Evolutionary conservation across 2,329 filamentous ascomycete species (phyloP).

Genomic region (Ramularia collo-cygni): DNA sequence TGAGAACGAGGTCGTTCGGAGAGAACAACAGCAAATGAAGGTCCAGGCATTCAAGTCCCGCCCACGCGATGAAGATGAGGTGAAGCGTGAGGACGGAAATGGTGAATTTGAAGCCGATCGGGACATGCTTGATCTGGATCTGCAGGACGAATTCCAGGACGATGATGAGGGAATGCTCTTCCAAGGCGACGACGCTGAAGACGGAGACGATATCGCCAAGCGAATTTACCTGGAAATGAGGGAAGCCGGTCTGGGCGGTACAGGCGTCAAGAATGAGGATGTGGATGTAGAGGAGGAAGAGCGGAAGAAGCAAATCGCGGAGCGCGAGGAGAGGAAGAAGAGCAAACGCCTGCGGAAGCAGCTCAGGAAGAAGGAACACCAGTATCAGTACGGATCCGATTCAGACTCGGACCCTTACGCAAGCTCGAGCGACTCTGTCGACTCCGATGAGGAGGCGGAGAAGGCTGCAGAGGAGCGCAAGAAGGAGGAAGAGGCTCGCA

Average conservation of each 20-base stretch:
- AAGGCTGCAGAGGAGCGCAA: constrained; percentile 52
- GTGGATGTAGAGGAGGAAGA: constrained; percentile 56
- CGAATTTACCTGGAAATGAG: constrained; percentile 71
- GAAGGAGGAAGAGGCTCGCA: constrained; percentile 47
- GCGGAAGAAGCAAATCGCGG: constrained; percentile 59
- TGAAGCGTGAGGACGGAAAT: constrained; percentile 34
- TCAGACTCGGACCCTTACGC: constrained; percentile 38
- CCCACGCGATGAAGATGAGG: constrained; percentile 32
- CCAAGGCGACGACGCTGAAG: constrained; percentile 74
- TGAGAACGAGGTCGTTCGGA: constrained; percentile 30
- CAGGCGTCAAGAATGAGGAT: constrained; percentile 45
- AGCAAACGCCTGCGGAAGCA: constrained; percentile 75
- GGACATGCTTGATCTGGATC: constrained; percentile 60
- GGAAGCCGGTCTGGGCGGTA: constrained; percentile 71
- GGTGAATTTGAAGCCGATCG: constrained; percentile 49
- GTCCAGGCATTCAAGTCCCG: constrained; percentile 35
- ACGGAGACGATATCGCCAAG: constrained; percentile 57
- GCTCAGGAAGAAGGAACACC: constrained; percentile 76
- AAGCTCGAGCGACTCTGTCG: constrained; percentile 49
- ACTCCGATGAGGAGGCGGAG: constrained; percentile 59
- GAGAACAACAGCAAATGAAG: constrained; percentile 34
- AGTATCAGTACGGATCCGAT: constrained; percentile 77
- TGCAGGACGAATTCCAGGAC: constrained; percentile 70
- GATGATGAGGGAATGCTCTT: constrained; percentile 74
- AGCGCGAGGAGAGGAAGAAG: constrained; percentile 62